phyloP scores from a whole-genome alignment of 83 land plant genomes.

The Picea abies region DNA sequence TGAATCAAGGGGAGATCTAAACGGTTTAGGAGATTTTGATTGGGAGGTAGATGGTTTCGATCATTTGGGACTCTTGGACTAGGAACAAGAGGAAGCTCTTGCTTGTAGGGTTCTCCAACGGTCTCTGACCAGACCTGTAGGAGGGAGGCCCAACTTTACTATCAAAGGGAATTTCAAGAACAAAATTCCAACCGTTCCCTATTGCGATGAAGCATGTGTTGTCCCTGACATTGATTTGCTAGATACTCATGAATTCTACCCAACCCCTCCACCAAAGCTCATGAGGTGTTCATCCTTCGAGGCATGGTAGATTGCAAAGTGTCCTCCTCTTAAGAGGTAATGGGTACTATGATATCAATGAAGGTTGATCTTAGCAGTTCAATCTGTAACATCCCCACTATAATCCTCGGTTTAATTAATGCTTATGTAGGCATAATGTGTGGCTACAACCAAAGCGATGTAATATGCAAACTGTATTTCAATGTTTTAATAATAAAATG shows the following conservation, averaged over 20 bases:
- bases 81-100: constrained; percentile 27
- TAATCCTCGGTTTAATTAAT: no score
- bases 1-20: constrained; percentile 32
- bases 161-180: constrained; percentile 44
- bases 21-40: constrained; percentile 48
- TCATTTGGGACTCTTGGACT: constrained; percentile 24
- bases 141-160: constrained; percentile 25
- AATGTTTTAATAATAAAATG: no score
- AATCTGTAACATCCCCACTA: no score
- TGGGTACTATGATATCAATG: no score
- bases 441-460: no score
- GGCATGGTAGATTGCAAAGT: no score
- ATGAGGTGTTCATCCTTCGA: not conserved
- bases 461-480: no score
- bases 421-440: no score
- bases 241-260: not conserved
- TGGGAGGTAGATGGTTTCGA: constrained; percentile 45
- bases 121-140: constrained; percentile 5
- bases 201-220: constrained; percentile 43
- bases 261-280: not conserved
- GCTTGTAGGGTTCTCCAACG: constrained; percentile 63
- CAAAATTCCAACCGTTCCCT: constrained; percentile 16
- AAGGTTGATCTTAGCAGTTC: no score
- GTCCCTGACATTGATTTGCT: constrained; percentile 70
- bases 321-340: no score